A percentile compares a stretch with the other conserved stretches of the same genome.
phyloP scores from a whole-genome alignment of 306 rosid species.

The Lotus japonicus region DNA sequence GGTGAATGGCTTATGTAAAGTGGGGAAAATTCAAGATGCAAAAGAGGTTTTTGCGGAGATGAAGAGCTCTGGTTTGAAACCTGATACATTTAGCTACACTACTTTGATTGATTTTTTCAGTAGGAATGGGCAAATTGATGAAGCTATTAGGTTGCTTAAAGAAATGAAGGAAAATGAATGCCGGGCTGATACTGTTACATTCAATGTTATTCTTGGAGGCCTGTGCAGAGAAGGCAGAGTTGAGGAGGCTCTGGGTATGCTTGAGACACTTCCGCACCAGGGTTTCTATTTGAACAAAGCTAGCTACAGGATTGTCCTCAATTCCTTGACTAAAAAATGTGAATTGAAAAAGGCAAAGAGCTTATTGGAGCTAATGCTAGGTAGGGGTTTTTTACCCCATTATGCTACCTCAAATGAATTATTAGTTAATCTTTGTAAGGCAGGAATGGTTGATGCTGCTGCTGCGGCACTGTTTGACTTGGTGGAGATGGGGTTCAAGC shows the following conservation, averaged over 20 bases:
- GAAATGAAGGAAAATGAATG: constrained; percentile 62
- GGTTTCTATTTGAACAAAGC: constrained; percentile 76
- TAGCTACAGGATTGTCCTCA: constrained; percentile 81
- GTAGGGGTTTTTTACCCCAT: constrained; percentile 78
- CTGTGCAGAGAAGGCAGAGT: constrained; percentile 57
- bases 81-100: constrained; percentile 66
- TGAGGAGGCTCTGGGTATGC: constrained; percentile 68
- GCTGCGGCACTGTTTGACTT: constrained; percentile 45
- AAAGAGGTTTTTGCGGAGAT: constrained; percentile 50
- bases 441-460: constrained; percentile 65
- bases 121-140: constrained; percentile 46
- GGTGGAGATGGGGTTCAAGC: constrained; percentile 68
- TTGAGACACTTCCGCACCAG: constrained; percentile 59
- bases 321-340: constrained; percentile 47
- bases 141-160: constrained; percentile 57
- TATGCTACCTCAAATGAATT: constrained; percentile 74
- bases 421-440: constrained; percentile 59
- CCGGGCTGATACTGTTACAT: constrained; percentile 59
- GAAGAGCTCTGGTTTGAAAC: constrained; percentile 52
- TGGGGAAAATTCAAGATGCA: constrained; percentile 52
- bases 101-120: constrained; percentile 58
- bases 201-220: constrained; percentile 75
- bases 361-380: constrained; percentile 54
- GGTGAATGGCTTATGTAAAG: constrained; percentile 61
- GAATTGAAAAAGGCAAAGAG: constrained; percentile 52